phyloP scores from a whole-genome alignment of 2,329 filamentous ascomycete genomes.

The Paecilomyces sp. region DNA sequence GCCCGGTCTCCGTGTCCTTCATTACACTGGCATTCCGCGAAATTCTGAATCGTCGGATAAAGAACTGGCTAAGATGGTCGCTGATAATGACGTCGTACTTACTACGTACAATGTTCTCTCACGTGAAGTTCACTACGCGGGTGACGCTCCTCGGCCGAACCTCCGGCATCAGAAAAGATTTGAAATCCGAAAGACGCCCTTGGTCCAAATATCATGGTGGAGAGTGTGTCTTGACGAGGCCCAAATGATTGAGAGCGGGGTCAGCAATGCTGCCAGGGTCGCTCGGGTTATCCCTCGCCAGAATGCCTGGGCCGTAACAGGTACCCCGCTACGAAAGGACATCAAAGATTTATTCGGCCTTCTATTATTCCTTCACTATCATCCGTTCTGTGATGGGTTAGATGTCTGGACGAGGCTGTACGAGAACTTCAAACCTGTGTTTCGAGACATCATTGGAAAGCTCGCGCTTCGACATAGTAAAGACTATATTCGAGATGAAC shows the following conservation, averaged over 20 bases:
- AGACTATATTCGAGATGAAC: conserved; percentile 67
- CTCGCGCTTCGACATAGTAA: conserved; percentile 85
- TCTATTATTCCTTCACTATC: conserved; percentile 69
- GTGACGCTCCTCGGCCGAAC: conserved; percentile 62
- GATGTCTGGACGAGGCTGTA: conserved; percentile 64
- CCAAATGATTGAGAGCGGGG: conserved; percentile 88
- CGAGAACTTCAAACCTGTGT: conserved; percentile 53
- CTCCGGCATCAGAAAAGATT: conserved; percentile 60
- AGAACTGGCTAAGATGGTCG: conserved; percentile 41
- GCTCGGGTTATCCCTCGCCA: conserved; percentile 72
- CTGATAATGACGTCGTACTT: conserved; percentile 49
- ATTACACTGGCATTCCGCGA: conserved; percentile 50
- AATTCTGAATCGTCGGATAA: conserved; percentile 27
- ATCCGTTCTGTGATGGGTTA: conserved; percentile 62
- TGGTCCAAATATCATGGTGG: conserved; percentile 83
- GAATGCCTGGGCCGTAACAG: conserved; percentile 88
- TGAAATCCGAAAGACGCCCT: conserved; percentile 61
- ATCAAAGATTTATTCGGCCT: conserved; percentile 74
- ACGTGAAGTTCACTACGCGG: conserved; percentile 70
- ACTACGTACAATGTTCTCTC: conserved; percentile 65
- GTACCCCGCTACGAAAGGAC: conserved; percentile 78
- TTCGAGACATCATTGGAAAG: conserved; percentile 60
- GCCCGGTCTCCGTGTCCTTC: conserved; percentile 47
- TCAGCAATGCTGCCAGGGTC: conserved; percentile 74
- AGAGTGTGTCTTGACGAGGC: conserved; percentile 63